These are phyloP conservation scores for Spirogloea muscicola DNA, from an alignment of 139 green algal species.

Conservation along the genomic window DNA sequence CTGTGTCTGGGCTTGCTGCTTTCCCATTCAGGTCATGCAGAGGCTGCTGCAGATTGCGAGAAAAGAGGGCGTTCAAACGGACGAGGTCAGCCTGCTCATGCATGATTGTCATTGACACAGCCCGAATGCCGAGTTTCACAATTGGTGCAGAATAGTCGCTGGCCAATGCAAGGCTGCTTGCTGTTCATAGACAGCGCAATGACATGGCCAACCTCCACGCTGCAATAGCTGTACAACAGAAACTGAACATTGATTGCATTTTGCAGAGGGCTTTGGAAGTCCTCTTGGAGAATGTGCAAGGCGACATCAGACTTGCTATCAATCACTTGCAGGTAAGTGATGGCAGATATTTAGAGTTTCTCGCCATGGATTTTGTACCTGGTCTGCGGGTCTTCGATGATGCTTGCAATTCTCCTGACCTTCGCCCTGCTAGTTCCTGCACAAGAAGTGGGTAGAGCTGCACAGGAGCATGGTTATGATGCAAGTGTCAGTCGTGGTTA, in stretches of 20 bases:
- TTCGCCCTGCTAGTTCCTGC: not conserved
- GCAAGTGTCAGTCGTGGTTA: too few species aligned
- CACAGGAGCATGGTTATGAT: too few species aligned
- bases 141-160: too few species aligned
- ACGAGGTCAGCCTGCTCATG: too few species aligned
- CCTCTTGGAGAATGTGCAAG: conserved; percentile 71
- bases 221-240: not conserved
- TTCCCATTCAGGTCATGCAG: conserved; percentile 55
- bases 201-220: too few species aligned
- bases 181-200: too few species aligned
- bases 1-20: not conserved
- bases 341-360: too few species aligned
- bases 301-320: conserved; percentile 84
- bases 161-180: too few species aligned
- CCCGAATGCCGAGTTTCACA: too few species aligned
- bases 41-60: conserved; percentile 66
- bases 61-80: conserved; percentile 67
- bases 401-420: not conserved
- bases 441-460: too few species aligned
- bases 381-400: not conserved
- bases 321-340: conserved; percentile 81
- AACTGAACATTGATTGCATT: not conserved
- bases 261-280: conserved; percentile 61
- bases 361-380: not conserved
- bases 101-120: too few species aligned